Conservation (phyloP, 768 basidiomycete genomes). For the Calvatia gigantea region DNA sequence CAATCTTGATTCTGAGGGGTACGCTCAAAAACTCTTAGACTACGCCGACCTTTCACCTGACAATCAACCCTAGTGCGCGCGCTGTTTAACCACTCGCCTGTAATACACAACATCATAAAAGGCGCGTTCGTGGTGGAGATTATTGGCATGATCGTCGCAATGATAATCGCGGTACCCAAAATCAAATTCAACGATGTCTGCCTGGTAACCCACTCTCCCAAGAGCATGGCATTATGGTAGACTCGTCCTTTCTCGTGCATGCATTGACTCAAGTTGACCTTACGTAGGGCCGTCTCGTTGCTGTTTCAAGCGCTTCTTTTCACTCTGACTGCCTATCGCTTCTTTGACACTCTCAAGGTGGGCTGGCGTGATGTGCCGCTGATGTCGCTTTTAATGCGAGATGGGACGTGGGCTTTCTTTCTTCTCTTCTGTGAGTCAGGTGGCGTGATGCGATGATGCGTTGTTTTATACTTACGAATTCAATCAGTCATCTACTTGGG, state of each 20-base stretch:
- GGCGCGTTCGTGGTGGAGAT: slow-evolving; percentile 25
- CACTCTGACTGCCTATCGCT: slow-evolving; percentile 33
- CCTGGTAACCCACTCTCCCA: slow-evolving; percentile 24
- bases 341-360: slow-evolving; percentile 26
- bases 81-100: slow-evolving; percentile 22
- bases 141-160: slow-evolving; percentile 25
- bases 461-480: background rate
- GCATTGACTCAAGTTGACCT: background rate
- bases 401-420: slow-evolving; percentile 42
- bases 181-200: slow-evolving; percentile 33
- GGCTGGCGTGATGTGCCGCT: slow-evolving; percentile 42
- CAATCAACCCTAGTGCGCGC: slow-evolving; percentile 28
- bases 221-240: slow-evolving; percentile 29
- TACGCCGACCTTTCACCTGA: background rate
- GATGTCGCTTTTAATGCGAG: slow-evolving; percentile 37
- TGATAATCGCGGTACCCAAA: slow-evolving; percentile 25
- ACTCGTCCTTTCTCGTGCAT: background rate
- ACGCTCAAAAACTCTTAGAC: background rate
- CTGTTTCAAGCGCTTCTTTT: slow-evolving; percentile 38
- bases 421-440: slow-evolving; percentile 32
- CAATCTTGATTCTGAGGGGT: slow-evolving; percentile 39
- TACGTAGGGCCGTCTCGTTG: slow-evolving; percentile 24
- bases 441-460: background rate
- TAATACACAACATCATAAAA: slow-evolving; percentile 2
- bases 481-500: slow-evolving; percentile 2